These are phyloP conservation scores for Kodamaea sp. DNA, from an alignment of 1,139 yeast species.

Conservation along the genomic window DNA sequence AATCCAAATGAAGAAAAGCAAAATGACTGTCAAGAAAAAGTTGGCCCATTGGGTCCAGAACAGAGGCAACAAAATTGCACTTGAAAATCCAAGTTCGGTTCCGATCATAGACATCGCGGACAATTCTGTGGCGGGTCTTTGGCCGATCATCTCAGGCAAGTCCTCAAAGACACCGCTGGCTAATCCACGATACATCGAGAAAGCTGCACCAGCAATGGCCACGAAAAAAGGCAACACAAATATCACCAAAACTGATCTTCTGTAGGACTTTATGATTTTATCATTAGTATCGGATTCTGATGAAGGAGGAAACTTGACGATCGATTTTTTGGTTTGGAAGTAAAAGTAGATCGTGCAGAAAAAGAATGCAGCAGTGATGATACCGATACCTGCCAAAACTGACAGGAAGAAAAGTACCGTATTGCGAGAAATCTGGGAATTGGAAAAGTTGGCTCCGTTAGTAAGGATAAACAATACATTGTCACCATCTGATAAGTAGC, in stretches of 20 bases:
- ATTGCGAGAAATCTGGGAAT: neutral
- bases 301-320: constrained; percentile 35
- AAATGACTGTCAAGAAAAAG: constrained; percentile 20
- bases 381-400: neutral
- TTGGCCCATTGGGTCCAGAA: constrained; percentile 19
- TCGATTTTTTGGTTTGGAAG: constrained; percentile 30
- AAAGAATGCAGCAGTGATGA: neutral
- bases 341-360: constrained; percentile 21
- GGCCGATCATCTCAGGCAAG: neutral
- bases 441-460: neutral
- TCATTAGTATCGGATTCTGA: constrained; percentile 21
- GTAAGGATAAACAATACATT: constrained; percentile 1
- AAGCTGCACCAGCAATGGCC: constrained; percentile 8
- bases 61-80: constrained; percentile 1
- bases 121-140: constrained; percentile 1
- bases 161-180: neutral
- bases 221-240: constrained; percentile 31
- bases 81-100: constrained; percentile 4
- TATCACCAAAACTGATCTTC: constrained; percentile 29
- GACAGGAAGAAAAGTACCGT: neutral
- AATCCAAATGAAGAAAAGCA: constrained; percentile 38
- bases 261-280: constrained; percentile 27
- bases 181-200: constrained; percentile 3
- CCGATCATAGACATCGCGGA: constrained; percentile 3
- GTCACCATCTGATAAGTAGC: neutral